Base-by-base conservation (phyloP, 2,329 filamentous ascomycete genomes). In the Colletotrichum brevisporum region DNA sequence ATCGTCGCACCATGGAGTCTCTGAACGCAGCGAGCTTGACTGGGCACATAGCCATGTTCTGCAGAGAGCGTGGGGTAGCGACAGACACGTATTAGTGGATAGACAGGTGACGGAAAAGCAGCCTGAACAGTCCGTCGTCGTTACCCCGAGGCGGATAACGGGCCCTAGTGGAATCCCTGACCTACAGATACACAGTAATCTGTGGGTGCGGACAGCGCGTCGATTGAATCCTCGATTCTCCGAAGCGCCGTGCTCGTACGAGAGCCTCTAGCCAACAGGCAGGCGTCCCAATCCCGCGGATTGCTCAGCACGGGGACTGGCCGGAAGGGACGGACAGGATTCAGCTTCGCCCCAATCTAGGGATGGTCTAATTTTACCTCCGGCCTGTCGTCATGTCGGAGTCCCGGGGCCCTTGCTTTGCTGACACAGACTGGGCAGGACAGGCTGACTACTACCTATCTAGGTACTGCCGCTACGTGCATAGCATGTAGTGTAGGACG, bases 311-410 rank as follows among this genome's bases (percentile, higher is more conserved):
- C 45, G 24, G 15, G 24, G 13, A 41, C 48, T 48, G 41, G 50
- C 55, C 31, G 66, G 55, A 66, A 59, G 24, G 62, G 27, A 39
- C 55, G 50, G 61, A n/a, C 43, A 66, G 61, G 43, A 63, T 54
- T 50, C 53, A 47, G 61, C 61, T 55, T 69, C 62, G 66, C 66
- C 66, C 45, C 62, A 51, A 60, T 55, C 41, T 45, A 66, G 50
- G 50, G 43, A 69, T 60, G 66, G 54, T 59, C 55, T 60, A 55
- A 56, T 50, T 66, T 59, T 60, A 60, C 41, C 5, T 18, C 16
- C 50, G 54, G 55, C 62, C 50, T 27, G 54, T 54, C 62, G 61
- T 43, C 54, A 54, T 54, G 45, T 62, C 54, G 50, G 41, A 54
- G 41, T 45, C 55, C 58, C 26, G 16, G 47, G 18, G 21, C 18